Percentiles rank a stretch among this genome's conserved stretches.
phyloP scores from a whole-genome alignment of 345 rosid species.

The Aegle marmelos region DNA sequence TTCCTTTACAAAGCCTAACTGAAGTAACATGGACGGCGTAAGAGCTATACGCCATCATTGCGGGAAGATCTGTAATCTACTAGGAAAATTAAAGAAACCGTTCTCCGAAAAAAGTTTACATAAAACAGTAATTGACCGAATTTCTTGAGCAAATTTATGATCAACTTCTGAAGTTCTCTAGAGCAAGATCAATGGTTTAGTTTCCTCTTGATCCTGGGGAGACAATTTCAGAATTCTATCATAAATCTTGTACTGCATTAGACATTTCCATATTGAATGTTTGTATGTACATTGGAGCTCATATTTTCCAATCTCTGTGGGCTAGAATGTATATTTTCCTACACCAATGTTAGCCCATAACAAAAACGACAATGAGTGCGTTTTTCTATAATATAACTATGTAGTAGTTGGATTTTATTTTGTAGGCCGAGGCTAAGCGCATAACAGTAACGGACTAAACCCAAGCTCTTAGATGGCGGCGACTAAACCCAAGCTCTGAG shows the following conservation, averaged over 20 bases:
- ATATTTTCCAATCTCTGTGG: neutral
- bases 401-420: too few species aligned
- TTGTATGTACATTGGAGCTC: neutral
- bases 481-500: too few species aligned
- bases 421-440: too few species aligned
- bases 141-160: neutral
- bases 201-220: neutral
- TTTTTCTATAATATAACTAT: too few species aligned
- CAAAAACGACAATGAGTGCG: too few species aligned
- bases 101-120: neutral
- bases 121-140: neutral
- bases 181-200: neutral
- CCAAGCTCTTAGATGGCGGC: too few species aligned
- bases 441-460: too few species aligned
- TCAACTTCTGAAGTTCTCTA: neutral
- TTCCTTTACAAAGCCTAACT: slow-evolving; percentile 34
- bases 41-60: slow-evolving; percentile 29
- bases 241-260: neutral
- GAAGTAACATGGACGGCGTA: slow-evolving; percentile 49
- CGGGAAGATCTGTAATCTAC: slow-evolving; percentile 28
- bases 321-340: neutral
- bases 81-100: neutral
- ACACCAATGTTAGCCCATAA: too few species aligned
- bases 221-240: neutral
- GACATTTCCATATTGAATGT: neutral